These are phyloP conservation scores for Stramenopiles sp. DNA, from an alignment of 352 stramenopile species.

Conservation along the genomic window DNA sequence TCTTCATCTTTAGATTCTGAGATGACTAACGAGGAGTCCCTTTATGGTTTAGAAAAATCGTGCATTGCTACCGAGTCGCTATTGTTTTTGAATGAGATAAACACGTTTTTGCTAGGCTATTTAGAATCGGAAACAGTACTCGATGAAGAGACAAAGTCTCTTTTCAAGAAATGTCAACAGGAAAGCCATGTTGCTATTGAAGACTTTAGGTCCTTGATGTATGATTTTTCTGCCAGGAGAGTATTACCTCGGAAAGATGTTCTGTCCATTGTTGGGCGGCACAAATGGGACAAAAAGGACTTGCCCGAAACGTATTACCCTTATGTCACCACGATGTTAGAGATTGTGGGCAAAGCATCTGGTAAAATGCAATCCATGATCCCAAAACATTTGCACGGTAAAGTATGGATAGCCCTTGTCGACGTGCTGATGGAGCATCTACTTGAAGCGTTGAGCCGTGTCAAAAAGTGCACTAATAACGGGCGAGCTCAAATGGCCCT, in stretches of 20 bases:
- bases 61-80: background rate
- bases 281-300: slow-evolving; percentile 9
- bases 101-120: background rate
- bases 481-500: slow-evolving; percentile 2
- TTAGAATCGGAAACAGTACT: background rate
- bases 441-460: background rate
- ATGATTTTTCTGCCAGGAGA: background rate
- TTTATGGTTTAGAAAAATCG: slow-evolving; percentile 2
- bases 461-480: slow-evolving; percentile 8
- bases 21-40: background rate
- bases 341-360: slow-evolving; percentile 1
- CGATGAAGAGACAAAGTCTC: background rate
- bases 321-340: slow-evolving; percentile 8
- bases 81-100: background rate
- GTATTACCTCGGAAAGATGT: background rate
- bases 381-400: background rate
- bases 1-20: background rate
- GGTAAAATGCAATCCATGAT: slow-evolving; percentile 9
- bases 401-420: background rate
- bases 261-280: background rate
- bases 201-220: background rate
- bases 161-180: background rate
- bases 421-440: slow-evolving; percentile 10
- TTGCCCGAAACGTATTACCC: slow-evolving; percentile 11
- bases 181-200: slow-evolving; percentile 7